phyloP scores from a whole-genome alignment of 495 filamentous ascomycete species.

The Trichocladium antarcticum region DNA sequence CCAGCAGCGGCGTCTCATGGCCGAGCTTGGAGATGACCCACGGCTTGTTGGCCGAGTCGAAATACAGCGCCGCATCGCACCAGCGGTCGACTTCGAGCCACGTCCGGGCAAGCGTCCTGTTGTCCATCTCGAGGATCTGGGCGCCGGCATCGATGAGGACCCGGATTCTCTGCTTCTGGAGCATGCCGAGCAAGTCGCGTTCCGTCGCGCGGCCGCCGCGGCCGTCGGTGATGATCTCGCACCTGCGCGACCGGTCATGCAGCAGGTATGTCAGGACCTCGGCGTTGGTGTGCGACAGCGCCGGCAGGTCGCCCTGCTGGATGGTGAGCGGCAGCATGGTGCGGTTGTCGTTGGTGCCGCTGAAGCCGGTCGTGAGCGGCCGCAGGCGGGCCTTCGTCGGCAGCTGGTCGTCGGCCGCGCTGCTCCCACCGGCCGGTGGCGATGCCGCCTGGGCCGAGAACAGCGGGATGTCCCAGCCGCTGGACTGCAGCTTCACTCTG shows the following conservation, averaged over 20 bases:
- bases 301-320: conserved; percentile 40
- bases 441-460: conserved; percentile 8
- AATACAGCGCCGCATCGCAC: conserved; percentile 28
- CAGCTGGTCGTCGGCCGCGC: too few relatives aligned
- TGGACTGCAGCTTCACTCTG: conserved; percentile 41
- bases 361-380: conserved; percentile 41
- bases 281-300: conserved; percentile 40
- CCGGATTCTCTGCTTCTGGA: conserved; percentile 25
- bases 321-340: conserved; percentile 42
- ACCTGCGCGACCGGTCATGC: conserved; percentile 32
- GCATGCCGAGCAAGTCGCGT: conserved; percentile 23
- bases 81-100: conserved; percentile 38
- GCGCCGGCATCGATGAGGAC: conserved; percentile 44
- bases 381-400: neutral
- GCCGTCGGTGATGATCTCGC: conserved; percentile 24
- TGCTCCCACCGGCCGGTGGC: too few relatives aligned
- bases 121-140: conserved; percentile 39
- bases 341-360: conserved; percentile 44
- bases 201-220: conserved; percentile 29
- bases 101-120: conserved; percentile 28
- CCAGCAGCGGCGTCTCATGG: conserved; percentile 25
- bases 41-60: conserved; percentile 32
- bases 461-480: conserved; percentile 44
- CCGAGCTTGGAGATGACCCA: conserved; percentile 27
- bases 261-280: conserved; percentile 45